Evolutionary conservation across 148 eudicot species (phyloP).

Genomic region (Pouteria glomerata): DNA sequence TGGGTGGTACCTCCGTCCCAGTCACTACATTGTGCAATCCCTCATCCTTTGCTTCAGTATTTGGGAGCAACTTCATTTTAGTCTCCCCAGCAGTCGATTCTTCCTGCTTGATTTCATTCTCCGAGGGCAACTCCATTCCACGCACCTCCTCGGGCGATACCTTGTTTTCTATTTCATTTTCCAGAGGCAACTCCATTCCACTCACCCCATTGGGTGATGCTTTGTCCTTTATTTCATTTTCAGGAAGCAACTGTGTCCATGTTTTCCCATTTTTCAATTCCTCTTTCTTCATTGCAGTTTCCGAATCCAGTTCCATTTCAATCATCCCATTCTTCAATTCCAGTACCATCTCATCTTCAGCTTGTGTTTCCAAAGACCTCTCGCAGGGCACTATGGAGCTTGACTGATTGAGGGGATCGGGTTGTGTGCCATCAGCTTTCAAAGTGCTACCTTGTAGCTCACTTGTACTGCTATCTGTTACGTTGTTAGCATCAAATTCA

Average conservation of each 20-base stretch:
- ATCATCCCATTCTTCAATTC: constrained; percentile 6
- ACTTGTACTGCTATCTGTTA: not conserved
- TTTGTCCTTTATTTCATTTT: constrained; percentile 7
- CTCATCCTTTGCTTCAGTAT: not conserved
- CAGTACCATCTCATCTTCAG: not conserved
- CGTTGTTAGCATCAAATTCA: too few relatives aligned
- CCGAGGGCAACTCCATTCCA: not conserved
- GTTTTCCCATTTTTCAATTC: not conserved
- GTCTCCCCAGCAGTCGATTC: constrained; percentile 3
- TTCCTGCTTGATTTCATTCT: constrained; percentile 1
- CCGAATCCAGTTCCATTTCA: constrained; percentile 9
- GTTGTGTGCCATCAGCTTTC: not conserved
- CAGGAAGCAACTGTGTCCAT: not conserved
- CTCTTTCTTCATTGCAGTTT: constrained; percentile 1
- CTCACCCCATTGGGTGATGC: not conserved
- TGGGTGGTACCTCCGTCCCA: not conserved
- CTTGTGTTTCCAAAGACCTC: constrained; percentile 1
- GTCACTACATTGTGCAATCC: constrained; percentile 9
- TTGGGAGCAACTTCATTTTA: not conserved
- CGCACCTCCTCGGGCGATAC: not conserved
- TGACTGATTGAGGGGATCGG: constrained; percentile 1
- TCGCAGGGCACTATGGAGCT: not conserved
- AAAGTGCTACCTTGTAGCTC: not conserved
- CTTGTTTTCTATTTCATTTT: constrained; percentile 3
- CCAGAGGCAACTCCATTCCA: not conserved